These are phyloP conservation scores for Aspergillus homomorphus DNA, from an alignment of 495 filamentous ascomycete genomes.

Conservation along the genomic window DNA sequence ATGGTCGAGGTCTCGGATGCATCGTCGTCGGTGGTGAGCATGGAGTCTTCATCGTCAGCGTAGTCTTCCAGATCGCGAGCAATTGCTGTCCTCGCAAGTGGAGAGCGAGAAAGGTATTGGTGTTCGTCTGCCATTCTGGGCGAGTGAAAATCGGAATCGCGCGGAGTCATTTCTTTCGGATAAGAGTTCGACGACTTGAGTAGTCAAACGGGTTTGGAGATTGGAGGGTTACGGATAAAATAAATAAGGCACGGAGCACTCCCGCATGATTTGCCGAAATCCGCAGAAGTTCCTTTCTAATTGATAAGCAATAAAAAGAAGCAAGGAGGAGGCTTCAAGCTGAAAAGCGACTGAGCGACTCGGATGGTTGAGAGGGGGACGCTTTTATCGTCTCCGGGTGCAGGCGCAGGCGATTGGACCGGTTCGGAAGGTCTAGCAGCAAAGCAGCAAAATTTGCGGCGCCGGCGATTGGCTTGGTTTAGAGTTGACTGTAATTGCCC, in stretches of 20 bases:
- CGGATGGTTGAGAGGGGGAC: neutral
- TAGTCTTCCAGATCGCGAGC: slow-evolving; percentile 65
- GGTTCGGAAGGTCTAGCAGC: neutral
- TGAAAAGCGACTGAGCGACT: neutral
- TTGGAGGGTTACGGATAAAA: neutral
- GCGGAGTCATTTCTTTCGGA: slow-evolving; percentile 21
- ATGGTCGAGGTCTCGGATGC: slow-evolving; percentile 48
- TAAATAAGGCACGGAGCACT: neutral
- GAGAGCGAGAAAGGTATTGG: slow-evolving; percentile 55
- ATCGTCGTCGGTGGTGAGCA: slow-evolving; percentile 39
- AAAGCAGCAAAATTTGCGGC: neutral
- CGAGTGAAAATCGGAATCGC: slow-evolving; percentile 8
- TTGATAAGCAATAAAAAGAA: neutral
- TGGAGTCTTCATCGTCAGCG: slow-evolving; percentile 46
- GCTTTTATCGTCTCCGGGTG: neutral
- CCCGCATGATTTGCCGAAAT: neutral
- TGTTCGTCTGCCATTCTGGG: slow-evolving; percentile 20
- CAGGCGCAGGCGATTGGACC: neutral
- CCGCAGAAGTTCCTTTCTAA: neutral
- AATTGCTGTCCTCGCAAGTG: slow-evolving; percentile 65
- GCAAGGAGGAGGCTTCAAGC: neutral
- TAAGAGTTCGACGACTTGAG: neutral
- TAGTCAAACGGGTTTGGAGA: too few species aligned
- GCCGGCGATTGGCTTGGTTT: neutral
- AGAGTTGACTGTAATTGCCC: neutral